phyloP scores from a whole-genome alignment of 2,329 filamentous ascomycete species.

The Fusarium metavorans region DNA sequence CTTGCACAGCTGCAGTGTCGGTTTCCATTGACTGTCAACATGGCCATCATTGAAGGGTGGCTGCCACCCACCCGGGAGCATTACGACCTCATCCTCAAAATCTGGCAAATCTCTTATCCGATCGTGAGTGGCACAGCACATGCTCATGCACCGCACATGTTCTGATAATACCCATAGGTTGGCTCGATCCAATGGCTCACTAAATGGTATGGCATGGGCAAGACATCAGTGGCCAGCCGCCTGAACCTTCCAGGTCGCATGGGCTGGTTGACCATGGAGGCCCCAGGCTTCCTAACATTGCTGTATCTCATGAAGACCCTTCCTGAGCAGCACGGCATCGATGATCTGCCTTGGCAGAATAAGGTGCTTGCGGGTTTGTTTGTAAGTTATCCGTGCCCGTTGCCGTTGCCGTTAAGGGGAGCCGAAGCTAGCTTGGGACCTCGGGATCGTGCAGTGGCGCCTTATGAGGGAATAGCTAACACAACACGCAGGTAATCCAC shows the following conservation, averaged over 20 bases:
- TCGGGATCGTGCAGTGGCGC: slow-evolving; percentile 15
- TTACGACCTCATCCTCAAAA: slow-evolving; percentile 64
- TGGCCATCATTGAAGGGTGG: slow-evolving; percentile 66
- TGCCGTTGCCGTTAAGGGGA: slow-evolving; percentile 28
- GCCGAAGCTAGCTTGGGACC: not conserved
- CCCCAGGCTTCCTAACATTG: slow-evolving; percentile 79
- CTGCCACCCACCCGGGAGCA: slow-evolving; percentile 69
- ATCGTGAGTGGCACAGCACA: slow-evolving; percentile 55
- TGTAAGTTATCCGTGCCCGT: slow-evolving; percentile 51
- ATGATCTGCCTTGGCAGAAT: slow-evolving; percentile 79
- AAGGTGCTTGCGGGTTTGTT: slow-evolving; percentile 79
- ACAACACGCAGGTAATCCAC: slow-evolving; percentile 73
- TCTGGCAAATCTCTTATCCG: slow-evolving; percentile 67
- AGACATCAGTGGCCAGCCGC: slow-evolving; percentile 80
- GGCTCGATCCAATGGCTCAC: slow-evolving; percentile 79
- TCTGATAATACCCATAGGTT: slow-evolving; percentile 62
- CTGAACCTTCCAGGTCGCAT: slow-evolving; percentile 91
- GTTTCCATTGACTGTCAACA: slow-evolving; percentile 38
- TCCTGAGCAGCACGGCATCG: slow-evolving; percentile 67
- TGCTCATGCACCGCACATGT: not conserved
- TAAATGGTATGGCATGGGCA: slow-evolving; percentile 92
- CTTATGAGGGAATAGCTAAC: slow-evolving; percentile 18
- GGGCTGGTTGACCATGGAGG: slow-evolving; percentile 91
- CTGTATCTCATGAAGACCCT: slow-evolving; percentile 83
- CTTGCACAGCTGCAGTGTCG: not conserved